Base-by-base conservation (phyloP, 805 yeast genomes). In the Zygosaccharomyces bisporus region DNA sequence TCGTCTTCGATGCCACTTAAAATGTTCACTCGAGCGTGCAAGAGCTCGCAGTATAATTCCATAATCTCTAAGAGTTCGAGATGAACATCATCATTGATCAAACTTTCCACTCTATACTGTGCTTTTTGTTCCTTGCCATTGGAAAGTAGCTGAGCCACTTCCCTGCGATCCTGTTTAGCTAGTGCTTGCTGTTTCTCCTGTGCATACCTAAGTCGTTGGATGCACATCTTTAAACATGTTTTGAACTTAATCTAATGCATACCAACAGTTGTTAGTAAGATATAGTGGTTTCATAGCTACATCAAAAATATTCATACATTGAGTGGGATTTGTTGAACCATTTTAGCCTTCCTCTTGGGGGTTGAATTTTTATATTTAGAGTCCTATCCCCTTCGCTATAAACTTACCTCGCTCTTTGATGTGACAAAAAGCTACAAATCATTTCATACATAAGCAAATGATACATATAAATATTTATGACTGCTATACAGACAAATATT, bases 81-180 rank as follows among this genome's bases (percentile, higher is more conserved):
- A 56, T 81, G 78, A 24, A 86, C 77, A 58, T 88, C 96, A 53
- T 86, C 91, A 27, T 90, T 74, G 24, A 89, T 85, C 45, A 88
- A 77, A 54, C 85, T 84, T 60, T 88, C 96, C 3, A 86, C 91
- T 39, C 95, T 67, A 45, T 87, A 87, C 44, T 76, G 75, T 8
- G 96, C 96, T 54, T 89, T 85, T 40, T 83, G 81, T 50, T 86
- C 90, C 57, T 86, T 87, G 5, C 87, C 88, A 34, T 70, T 72
- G 6, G 74, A 70, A 41, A 88, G 68, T 8, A 87, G 67, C 38
- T 84, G 89, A 2, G 95, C 95, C 61, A 73, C 75, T 42, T 72
- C 74, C 47, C 90, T 69, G 39, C 95, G 69, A 52, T 79, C 84
- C 56, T 83, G 88, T 61, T 86, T 86, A 14, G 89, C 80, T 14